Evolutionary conservation across 768 basidiomycete genomes (phyloP).

Genomic region (Russula dissimulans): DNA sequence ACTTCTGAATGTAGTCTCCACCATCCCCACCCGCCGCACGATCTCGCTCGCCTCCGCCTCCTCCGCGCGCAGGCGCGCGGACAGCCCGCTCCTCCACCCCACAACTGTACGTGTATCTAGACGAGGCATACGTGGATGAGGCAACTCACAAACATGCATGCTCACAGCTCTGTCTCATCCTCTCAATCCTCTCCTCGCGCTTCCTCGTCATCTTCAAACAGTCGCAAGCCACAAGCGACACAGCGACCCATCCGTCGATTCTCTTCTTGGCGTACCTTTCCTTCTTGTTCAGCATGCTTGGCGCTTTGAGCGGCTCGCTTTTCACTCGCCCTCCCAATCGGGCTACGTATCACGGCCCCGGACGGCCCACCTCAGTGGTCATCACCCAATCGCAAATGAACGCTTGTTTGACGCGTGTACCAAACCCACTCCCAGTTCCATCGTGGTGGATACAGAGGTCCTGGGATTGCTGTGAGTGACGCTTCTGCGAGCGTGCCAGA

Average conservation of each 20-base stretch:
- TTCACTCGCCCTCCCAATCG: background rate
- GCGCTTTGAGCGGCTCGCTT: background rate
- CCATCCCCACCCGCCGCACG: conserved; percentile 5
- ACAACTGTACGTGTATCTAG: conserved; percentile 2
- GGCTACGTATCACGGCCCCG: background rate
- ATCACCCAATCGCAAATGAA: background rate
- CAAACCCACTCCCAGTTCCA: background rate
- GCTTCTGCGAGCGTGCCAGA: background rate
- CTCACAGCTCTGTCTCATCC: background rate
- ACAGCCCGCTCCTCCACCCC: background rate
- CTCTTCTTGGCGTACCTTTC: background rate
- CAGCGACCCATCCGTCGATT: background rate
- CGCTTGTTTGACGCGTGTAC: background rate
- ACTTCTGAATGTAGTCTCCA: conserved; percentile 1
- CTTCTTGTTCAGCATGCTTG: conserved; percentile 11
- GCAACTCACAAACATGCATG: background rate
- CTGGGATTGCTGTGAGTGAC: background rate
- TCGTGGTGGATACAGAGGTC: background rate
- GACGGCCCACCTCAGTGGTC: background rate
- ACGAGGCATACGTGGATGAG: background rate
- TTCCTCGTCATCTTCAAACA: background rate
- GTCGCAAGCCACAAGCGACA: background rate
- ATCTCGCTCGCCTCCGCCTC: conserved; percentile 1
- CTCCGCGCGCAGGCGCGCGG: background rate
- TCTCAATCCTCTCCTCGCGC: background rate